Percentiles rank a stretch among this genome's conserved stretches.
These are phyloP conservation scores for Verticillium zaregamsianum DNA, from an alignment of 2,329 filamentous ascomycete genomes.

Conservation along the genomic window DNA sequence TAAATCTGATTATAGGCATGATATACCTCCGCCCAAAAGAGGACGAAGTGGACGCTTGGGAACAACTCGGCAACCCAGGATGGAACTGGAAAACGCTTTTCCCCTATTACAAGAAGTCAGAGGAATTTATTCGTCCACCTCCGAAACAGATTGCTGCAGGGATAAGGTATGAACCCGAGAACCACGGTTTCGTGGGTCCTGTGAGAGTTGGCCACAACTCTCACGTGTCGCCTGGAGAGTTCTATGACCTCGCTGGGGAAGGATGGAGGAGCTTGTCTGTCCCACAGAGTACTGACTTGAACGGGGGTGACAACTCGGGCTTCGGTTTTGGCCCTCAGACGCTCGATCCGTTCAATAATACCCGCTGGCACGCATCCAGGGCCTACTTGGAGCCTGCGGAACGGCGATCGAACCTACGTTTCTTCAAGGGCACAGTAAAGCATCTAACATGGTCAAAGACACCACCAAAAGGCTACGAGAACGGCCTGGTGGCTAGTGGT, in stretches of 20 bases:
- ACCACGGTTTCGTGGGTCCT: slow-evolving; percentile 30
- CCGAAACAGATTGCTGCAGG: slow-evolving; percentile 27
- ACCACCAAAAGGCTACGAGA: slow-evolving; percentile 1
- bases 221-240: slow-evolving; percentile 25
- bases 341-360: slow-evolving; percentile 28
- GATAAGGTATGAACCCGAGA: slow-evolving; percentile 24
- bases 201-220: slow-evolving; percentile 32
- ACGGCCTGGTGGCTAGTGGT: slow-evolving; percentile 21
- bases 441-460: slow-evolving; percentile 21
- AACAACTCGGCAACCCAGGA: slow-evolving; percentile 32
- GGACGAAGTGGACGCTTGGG: slow-evolving; percentile 38
- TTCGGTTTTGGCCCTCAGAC: slow-evolving; percentile 34
- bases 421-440: slow-evolving; percentile 31
- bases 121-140: slow-evolving; percentile 28
- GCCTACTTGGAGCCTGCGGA: slow-evolving; percentile 36
- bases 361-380: slow-evolving; percentile 35
- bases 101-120: slow-evolving; percentile 41
- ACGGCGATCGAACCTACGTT: slow-evolving; percentile 30
- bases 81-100: slow-evolving; percentile 42
- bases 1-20: background rate
- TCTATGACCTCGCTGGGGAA: slow-evolving; percentile 21
- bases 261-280: slow-evolving; percentile 28
- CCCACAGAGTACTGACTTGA: slow-evolving; percentile 30
- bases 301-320: slow-evolving; percentile 32
- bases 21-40: background rate